Evolutionary conservation across 169 alveolate species (phyloP), one percentile per base, ranked within the genome.

Genomic region (Theileria annulata): DNA sequence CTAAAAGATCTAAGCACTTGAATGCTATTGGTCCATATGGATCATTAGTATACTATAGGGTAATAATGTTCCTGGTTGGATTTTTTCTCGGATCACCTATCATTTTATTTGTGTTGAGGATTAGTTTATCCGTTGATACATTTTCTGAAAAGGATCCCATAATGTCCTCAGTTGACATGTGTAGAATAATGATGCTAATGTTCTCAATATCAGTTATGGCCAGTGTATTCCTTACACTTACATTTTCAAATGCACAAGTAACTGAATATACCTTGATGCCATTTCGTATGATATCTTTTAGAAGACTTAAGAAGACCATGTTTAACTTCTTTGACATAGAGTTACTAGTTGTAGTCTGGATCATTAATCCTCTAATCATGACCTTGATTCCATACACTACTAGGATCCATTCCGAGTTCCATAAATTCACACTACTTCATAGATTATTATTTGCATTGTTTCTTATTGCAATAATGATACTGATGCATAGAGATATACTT

Each of bases 161-260:
- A 1, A 56, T 56, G 66, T 56, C 66, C 8, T 56, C 66, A 56
- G 31, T 56, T 19, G 66, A 56, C 31, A 0, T 56, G 66, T 56
- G 66, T 27, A 56, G 66, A 25, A 56, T 56, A 19, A 19, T 56
- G 66, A 19, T 56, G 66, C 27, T 56, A 15, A 25, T 25, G 35
- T 56, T 25, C 27, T 56, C 33, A 19, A 56, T 56, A 19, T 5
- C 66, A 0, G 35, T 56, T 3, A 56, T 15, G 66, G 2, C 35
- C 6, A 56, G 66, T 25, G 10, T n/a, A 25, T 56, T 19, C 33
- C 27, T 56, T 13, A 56, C 66, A 8, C 66, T 56, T 3, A 42
- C 51, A 8, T 42, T 56, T 27, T 21, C 66, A 19, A 21, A 56
- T 25, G 66, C 17, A 13, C 35, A 10, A 56, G 31, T 2, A 56